Percentiles rank a stretch among this genome's conserved stretches.
Evolutionary conservation across 768 basidiomycete species (phyloP).

Genomic region (Sporobolomyces phaffii): DNA sequence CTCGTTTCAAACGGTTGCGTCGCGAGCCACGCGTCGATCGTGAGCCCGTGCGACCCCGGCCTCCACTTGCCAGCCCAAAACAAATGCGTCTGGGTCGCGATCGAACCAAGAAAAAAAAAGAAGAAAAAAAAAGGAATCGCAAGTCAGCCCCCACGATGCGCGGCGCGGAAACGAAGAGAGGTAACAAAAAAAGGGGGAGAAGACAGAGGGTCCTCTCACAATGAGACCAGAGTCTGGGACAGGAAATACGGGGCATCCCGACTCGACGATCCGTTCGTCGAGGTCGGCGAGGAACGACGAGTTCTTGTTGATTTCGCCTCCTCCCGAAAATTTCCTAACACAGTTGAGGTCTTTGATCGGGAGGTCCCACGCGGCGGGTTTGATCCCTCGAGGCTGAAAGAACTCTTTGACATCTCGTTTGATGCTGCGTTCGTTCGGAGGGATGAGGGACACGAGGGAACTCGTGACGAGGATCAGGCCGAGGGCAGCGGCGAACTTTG

Average conservation of each 20-base stretch:
- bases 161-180: too few species aligned
- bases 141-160: too few species aligned
- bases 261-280: neutral
- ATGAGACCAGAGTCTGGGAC: constrained; percentile 3
- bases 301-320: constrained; percentile 4
- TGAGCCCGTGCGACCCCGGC: neutral
- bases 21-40: constrained; percentile 22
- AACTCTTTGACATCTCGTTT: neutral
- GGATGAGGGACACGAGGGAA: neutral
- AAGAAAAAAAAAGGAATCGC: too few species aligned
- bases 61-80: constrained; percentile 12
- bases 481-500: neutral
- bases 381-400: constrained; percentile 2
- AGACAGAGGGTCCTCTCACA: too few species aligned
- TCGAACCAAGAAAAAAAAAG: too few species aligned
- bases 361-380: constrained; percentile 4
- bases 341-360: neutral
- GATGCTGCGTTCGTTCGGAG: neutral
- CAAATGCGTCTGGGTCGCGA: constrained; percentile 8
- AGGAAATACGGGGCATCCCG: constrained; percentile 2
- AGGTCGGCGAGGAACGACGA: neutral
- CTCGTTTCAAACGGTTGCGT: constrained; percentile 12
- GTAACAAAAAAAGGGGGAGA: too few species aligned
- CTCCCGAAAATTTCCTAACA: neutral
- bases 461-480: neutral